A percentile compares a stretch with the other conserved stretches of the same genome.
phyloP scores from a whole-genome alignment of 176 grass and related monocot genomes.

The Phragmites australis region DNA sequence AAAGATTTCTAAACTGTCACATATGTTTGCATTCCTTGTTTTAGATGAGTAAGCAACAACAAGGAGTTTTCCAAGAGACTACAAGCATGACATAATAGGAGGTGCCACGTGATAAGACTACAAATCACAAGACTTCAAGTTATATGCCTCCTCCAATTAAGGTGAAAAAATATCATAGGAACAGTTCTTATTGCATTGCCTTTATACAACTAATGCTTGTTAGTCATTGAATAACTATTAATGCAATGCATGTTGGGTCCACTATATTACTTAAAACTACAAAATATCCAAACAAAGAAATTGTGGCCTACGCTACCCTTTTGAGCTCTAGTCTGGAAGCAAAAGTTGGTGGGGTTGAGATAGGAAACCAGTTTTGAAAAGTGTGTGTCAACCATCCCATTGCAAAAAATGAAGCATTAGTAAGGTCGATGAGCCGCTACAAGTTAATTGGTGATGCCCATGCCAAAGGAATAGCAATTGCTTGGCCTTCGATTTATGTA shows the following conservation, averaged over 20 bases:
- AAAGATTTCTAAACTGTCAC: no score
- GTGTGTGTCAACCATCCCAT: neutral
- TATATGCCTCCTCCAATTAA: neutral
- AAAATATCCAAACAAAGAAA: neutral
- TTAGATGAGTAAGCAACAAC: neutral
- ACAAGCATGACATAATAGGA: neutral
- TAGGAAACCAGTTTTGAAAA: slow-evolving; percentile 1
- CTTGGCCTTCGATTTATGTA: neutral
- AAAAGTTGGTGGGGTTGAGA: neutral
- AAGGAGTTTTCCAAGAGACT: neutral
- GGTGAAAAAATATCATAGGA: neutral
- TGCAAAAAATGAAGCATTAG: neutral
- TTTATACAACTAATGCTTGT: neutral
- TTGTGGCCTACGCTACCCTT: neutral
- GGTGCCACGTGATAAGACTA: neutral
- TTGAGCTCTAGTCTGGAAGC: neutral
- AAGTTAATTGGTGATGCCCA: neutral
- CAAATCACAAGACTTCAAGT: neutral
- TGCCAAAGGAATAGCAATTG: neutral
- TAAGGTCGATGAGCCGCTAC: no score
- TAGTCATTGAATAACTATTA: neutral
- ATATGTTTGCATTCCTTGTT: no score
- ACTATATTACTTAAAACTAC: neutral
- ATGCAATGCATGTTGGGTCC: neutral
- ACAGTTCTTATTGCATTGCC: neutral